phyloP scores from a whole-genome alignment of 257 asterid genomes.

The Rubia yunnanensis region DNA sequence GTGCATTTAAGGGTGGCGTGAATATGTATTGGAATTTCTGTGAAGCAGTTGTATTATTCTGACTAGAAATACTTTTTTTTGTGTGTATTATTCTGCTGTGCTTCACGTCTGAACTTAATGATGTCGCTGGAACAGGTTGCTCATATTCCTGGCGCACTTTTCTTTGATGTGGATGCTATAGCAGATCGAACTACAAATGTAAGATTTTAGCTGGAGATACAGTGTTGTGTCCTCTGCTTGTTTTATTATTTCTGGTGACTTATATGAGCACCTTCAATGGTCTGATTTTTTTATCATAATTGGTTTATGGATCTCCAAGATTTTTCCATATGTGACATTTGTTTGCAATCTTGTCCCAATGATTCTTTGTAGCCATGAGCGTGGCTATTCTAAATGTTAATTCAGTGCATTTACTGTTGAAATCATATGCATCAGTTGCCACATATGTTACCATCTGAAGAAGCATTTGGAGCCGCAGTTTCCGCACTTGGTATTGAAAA shows the following conservation, averaged over 20 bases:
- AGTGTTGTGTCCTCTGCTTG: conserved; percentile 1
- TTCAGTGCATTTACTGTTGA: not conserved
- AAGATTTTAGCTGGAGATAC: conserved; percentile 25
- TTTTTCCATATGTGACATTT: not conserved
- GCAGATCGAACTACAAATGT: conserved; percentile 66
- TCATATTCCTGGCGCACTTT: conserved; percentile 92
- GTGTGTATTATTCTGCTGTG: not conserved
- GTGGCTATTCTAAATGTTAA: not conserved
- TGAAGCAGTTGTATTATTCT: not conserved
- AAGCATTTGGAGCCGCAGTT: conserved; percentile 94
- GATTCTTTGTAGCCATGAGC: not conserved
- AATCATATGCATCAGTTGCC: conserved; percentile 57
- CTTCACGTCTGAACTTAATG: not conserved
- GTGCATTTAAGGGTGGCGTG: not conserved
- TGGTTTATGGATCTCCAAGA: not conserved
- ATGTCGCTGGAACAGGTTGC: conserved; percentile 54
- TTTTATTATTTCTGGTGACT: not conserved
- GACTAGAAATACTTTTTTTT: not conserved
- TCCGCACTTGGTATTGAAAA: conserved; percentile 94
- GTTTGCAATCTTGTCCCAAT: not conserved
- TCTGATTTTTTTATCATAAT: not conserved
- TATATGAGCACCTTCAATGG: conserved; percentile 7
- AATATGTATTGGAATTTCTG: not conserved
- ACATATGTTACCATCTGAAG: conserved; percentile 96
- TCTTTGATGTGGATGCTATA: conserved; percentile 80